A percentile compares a stretch with the other conserved stretches of the same genome.
These are phyloP conservation scores for Spathaspora passalidarum DNA, from an alignment of 805 yeast species.

Conservation along the genomic window DNA sequence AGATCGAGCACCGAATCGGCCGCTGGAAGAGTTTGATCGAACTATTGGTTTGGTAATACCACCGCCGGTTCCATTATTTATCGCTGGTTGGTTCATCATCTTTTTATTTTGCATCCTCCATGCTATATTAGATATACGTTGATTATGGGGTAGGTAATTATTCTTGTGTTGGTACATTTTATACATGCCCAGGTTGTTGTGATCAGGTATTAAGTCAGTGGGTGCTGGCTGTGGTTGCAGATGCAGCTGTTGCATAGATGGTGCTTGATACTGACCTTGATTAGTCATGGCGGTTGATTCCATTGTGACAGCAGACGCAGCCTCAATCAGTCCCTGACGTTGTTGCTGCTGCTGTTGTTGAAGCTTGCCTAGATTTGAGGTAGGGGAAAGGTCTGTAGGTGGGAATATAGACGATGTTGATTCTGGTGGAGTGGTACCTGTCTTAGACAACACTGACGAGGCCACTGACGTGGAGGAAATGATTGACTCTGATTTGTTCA, in stretches of 20 bases:
- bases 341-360: background rate
- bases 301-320: background rate
- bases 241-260: constrained; percentile 1
- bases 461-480: background rate
- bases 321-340: background rate
- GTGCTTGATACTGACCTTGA: background rate
- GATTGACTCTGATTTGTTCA: background rate
- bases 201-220: constrained; percentile 17
- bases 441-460: background rate
- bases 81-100: background rate
- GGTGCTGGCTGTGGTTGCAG: constrained; percentile 4
- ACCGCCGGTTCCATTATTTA: background rate
- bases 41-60: constrained; percentile 6
- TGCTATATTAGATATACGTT: constrained; percentile 41
- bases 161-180: constrained; percentile 41
- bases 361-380: background rate
- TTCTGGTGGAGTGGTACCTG: constrained; percentile 1
- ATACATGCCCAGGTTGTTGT: constrained; percentile 15
- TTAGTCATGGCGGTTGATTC: background rate
- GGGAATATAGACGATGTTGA: background rate
- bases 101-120: constrained; percentile 44
- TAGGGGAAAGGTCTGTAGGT: constrained; percentile 1
- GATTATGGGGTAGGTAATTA: constrained; percentile 41
- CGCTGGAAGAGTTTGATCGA: constrained; percentile 3
- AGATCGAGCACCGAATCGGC: constrained; percentile 5